A percentile compares a stretch with the other conserved stretches of the same genome.
Conservation (phyloP, 441 rosid genomes). For the Flueggea neowawraea region DNA sequence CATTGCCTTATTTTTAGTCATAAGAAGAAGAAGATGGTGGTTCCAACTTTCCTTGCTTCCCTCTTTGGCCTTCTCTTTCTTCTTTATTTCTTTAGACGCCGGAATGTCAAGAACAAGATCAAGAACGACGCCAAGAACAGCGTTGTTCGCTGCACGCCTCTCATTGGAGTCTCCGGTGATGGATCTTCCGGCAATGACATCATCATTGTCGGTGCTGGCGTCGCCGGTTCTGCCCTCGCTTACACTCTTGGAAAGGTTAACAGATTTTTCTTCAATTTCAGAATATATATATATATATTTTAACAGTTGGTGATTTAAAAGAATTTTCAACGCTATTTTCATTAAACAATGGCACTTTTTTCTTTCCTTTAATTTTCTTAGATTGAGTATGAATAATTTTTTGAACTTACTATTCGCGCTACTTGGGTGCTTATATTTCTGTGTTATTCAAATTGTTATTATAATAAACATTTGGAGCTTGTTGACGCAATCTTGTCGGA, state of each 20-base stretch:
- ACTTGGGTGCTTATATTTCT: too few relatives aligned
- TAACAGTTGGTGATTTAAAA: too few relatives aligned
- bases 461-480: too few relatives aligned
- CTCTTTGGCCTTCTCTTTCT: constrained; percentile 36
- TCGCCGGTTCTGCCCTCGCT: constrained; percentile 82
- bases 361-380: too few relatives aligned
- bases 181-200: constrained; percentile 30
- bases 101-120: constrained; percentile 4
- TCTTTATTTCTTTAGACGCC: constrained; percentile 31
- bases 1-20: constrained; percentile 1
- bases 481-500: too few relatives aligned
- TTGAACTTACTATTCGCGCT: too few relatives aligned
- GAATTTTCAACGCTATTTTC: too few relatives aligned
- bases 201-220: constrained; percentile 78
- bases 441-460: too few relatives aligned
- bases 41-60: constrained; percentile 33
- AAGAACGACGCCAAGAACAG: constrained; percentile 6
- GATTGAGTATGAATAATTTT: too few relatives aligned
- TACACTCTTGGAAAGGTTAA: constrained; percentile 66
- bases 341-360: too few relatives aligned
- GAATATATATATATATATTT: too few relatives aligned
- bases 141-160: constrained; percentile 9
- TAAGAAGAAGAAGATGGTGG: constrained; percentile 11
- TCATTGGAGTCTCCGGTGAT: constrained; percentile 11
- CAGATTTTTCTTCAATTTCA: too few relatives aligned